Percentiles rank a stretch among this genome's conserved stretches.
Conservation (phyloP, 805 yeast species). For the Saccharomyces kudriavzevii region DNA sequence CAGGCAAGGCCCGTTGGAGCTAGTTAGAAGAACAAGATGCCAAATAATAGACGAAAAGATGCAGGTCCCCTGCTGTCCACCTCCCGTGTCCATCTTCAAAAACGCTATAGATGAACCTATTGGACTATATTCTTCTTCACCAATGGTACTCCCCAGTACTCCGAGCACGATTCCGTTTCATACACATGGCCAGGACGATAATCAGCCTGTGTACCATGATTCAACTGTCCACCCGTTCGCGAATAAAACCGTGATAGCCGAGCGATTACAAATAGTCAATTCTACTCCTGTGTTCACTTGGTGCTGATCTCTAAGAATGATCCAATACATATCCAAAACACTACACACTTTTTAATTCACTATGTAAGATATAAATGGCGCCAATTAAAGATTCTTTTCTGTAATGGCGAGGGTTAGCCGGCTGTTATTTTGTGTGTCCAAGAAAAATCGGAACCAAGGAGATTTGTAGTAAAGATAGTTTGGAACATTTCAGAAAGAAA, state of each 20-base stretch:
- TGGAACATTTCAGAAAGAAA: background rate
- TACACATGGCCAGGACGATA: background rate
- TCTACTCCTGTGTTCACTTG: slow-evolving; percentile 61
- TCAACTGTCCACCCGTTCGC: background rate
- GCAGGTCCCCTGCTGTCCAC: slow-evolving; percentile 42
- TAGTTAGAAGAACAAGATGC: slow-evolving; percentile 50
- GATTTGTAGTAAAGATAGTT: background rate
- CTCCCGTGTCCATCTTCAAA: slow-evolving; percentile 32
- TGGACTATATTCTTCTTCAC: slow-evolving; percentile 13
- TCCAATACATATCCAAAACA: background rate
- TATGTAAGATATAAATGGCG: background rate
- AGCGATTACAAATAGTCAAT: slow-evolving; percentile 47
- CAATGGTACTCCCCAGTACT: slow-evolving; percentile 10
- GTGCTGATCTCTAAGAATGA: slow-evolving; percentile 34
- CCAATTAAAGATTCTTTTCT: background rate
- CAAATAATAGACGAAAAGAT: slow-evolving; percentile 53
- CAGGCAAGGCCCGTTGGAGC: slow-evolving; percentile 59
- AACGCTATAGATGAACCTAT: slow-evolving; percentile 40
- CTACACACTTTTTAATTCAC: background rate
- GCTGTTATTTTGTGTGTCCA: background rate
- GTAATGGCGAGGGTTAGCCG: background rate
- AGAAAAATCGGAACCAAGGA: background rate
- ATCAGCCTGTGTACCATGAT: background rate
- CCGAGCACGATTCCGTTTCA: background rate
- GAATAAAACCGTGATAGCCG: slow-evolving; percentile 47